phyloP scores from a whole-genome alignment of 305 asterid genomes.

The Rubia balearica region DNA sequence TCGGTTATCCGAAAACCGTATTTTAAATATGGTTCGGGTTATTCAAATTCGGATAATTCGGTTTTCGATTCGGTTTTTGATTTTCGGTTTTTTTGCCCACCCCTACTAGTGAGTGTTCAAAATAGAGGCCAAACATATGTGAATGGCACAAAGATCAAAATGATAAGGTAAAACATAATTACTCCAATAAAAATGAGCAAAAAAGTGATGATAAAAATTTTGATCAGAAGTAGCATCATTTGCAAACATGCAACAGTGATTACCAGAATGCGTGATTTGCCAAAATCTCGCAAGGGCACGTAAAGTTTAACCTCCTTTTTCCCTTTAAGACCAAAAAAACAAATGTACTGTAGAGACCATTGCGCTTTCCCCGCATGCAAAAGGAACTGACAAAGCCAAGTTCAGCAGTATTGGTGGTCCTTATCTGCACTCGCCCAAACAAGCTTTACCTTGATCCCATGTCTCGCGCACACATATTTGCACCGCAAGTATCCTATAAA shows the following conservation, averaged over 20 bases:
- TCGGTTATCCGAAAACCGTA: too few relatives aligned
- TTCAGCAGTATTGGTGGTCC: not conserved
- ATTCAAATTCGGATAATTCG: too few relatives aligned
- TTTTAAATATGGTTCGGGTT: too few relatives aligned
- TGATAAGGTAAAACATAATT: not conserved
- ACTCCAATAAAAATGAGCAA: not conserved
- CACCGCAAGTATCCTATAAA: not conserved
- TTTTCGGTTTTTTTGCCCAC: too few relatives aligned
- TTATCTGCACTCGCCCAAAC: not conserved
- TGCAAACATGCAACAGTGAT: not conserved
- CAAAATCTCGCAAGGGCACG: slow-evolving; percentile 6
- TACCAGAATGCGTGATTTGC: slow-evolving; percentile 8
- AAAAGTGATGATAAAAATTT: not conserved
- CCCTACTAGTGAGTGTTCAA: too few relatives aligned
- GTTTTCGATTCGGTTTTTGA: too few relatives aligned
- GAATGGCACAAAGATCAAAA: not conserved
- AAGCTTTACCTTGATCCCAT: not conserved
- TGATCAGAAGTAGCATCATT: not conserved
- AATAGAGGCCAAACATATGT: not conserved
- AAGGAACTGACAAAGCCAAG: slow-evolving; percentile 19
- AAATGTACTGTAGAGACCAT: not conserved
- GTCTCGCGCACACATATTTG: not conserved
- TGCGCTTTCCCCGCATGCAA: slow-evolving; percentile 29
- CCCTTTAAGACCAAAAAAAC: not conserved
- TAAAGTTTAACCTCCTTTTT: slow-evolving; percentile 4